phyloP scores from a whole-genome alignment of 2,329 filamentous ascomycete genomes.

The Clarireedia paspali region DNA sequence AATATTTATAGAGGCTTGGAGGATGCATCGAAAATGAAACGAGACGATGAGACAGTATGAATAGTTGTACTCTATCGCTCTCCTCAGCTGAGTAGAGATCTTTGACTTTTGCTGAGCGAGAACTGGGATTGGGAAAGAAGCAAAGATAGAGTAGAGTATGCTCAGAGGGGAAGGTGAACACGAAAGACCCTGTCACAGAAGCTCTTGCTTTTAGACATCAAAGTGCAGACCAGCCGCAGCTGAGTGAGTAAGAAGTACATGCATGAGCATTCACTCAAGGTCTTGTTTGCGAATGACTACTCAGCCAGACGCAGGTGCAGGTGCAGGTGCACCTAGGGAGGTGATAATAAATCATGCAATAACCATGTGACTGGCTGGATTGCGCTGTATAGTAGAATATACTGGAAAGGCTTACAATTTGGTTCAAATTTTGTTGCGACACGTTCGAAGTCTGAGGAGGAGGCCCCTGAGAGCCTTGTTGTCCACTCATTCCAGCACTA shows the following conservation, averaged over 20 bases:
- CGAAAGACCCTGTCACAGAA: no score
- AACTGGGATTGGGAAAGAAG: neutral
- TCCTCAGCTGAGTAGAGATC: no score
- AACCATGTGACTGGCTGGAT: neutral
- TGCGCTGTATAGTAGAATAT: neutral
- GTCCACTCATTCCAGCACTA: slow-evolving; percentile 35
- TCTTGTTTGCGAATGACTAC: no score
- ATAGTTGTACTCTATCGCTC: no score
- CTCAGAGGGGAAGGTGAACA: neutral
- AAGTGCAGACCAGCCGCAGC: no score
- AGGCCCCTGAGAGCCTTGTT: slow-evolving; percentile 39
- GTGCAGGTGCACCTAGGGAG: neutral
- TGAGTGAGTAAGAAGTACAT: no score
- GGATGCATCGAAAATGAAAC: no score
- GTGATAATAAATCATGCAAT: neutral
- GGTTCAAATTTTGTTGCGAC: slow-evolving; percentile 86
- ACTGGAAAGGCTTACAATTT: slow-evolving; percentile 69
- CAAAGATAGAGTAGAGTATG: neutral
- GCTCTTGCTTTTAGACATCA: no score
- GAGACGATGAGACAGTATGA: no score
- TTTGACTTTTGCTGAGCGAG: neutral
- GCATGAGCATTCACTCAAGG: no score
- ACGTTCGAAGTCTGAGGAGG: slow-evolving; percentile 44
- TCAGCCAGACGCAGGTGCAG: no score
- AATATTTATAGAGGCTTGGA: no score